Percentiles rank a stretch among this genome's conserved stretches.
phyloP scores from a whole-genome alignment of 208 protist species.

The Trypanosoma melophagium region DNA sequence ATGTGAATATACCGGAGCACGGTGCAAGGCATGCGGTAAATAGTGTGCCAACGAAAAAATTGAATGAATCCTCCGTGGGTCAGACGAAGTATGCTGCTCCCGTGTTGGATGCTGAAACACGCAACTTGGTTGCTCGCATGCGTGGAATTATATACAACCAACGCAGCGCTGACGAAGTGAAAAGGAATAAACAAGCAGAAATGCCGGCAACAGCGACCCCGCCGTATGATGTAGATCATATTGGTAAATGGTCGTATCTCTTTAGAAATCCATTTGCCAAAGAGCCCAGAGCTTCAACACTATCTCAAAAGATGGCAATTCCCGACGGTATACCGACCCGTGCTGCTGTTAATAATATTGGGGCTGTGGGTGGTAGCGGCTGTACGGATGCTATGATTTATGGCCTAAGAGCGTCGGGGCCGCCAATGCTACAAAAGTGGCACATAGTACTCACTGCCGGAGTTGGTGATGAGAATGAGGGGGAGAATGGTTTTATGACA shows the following conservation, averaged over 20 bases:
- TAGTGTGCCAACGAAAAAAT: background rate
- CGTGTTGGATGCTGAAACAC: conserved; percentile 2
- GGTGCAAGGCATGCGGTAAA: too few relatives aligned
- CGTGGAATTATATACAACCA: background rate
- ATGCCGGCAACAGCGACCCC: background rate
- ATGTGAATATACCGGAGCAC: too few relatives aligned
- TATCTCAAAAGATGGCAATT: background rate
- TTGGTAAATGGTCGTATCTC: background rate
- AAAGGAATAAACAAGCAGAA: too few relatives aligned
- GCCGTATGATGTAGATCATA: background rate
- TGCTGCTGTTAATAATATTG: background rate
- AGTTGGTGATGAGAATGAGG: background rate
- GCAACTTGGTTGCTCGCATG: background rate
- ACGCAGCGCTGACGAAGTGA: too few relatives aligned
- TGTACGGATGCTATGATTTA: too few relatives aligned
- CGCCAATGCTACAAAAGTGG: too few relatives aligned
- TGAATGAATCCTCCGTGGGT: background rate
- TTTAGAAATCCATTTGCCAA: too few relatives aligned
- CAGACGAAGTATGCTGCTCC: background rate
- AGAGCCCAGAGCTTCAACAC: too few relatives aligned
- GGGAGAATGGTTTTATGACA: conserved; percentile 7
- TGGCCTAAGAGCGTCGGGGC: too few relatives aligned
- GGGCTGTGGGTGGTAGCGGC: background rate
- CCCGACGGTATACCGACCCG: background rate
- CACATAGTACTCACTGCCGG: conserved; percentile 7